Percentiles rank a stretch among this genome's conserved stretches.
Evolutionary conservation across 1,139 yeast genomes (phyloP).

Genomic region (Barnettozyma hawaiiensis): DNA sequence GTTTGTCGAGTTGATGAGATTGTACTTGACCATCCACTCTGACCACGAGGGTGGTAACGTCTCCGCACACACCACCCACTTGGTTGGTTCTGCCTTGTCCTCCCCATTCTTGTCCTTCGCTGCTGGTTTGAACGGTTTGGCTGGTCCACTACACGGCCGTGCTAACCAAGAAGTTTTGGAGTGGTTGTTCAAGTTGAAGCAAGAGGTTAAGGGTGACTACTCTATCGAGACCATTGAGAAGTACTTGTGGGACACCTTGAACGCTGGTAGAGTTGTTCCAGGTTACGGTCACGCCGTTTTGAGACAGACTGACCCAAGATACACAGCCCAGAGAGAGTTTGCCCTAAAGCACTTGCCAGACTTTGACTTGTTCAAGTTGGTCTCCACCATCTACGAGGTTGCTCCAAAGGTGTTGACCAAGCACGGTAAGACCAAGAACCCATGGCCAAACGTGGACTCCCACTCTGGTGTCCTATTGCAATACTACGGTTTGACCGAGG

Average conservation of each 20-base stretch:
- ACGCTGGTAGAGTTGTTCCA: constrained; percentile 93
- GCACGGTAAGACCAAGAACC: constrained; percentile 98
- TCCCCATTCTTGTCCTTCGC: constrained; percentile 91
- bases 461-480: constrained; percentile 96
- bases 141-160: constrained; percentile 97
- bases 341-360: constrained; percentile 97
- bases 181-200: constrained; percentile 81
- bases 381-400: constrained; percentile 84
- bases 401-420: constrained; percentile 93
- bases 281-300: constrained; percentile 97
- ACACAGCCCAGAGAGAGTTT: constrained; percentile 94
- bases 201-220: constrained; percentile 66
- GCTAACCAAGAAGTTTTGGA: constrained; percentile 97
- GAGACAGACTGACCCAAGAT: constrained; percentile 96
- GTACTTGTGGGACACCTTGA: constrained; percentile 87
- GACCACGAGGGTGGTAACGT: constrained; percentile 99
- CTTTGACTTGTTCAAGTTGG: constrained; percentile 86
- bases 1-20: constrained; percentile 86
- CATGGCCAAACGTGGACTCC: constrained; percentile 98
- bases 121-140: constrained; percentile 94
- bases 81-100: constrained; percentile 92
- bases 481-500: constrained; percentile 94
- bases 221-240: constrained; percentile 73
- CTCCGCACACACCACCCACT: constrained; percentile 94
- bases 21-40: constrained; percentile 90